Percentiles rank a stretch among this genome's conserved stretches.
phyloP scores from a whole-genome alignment of 257 asterid species.

The Leptodermis oblonga region DNA sequence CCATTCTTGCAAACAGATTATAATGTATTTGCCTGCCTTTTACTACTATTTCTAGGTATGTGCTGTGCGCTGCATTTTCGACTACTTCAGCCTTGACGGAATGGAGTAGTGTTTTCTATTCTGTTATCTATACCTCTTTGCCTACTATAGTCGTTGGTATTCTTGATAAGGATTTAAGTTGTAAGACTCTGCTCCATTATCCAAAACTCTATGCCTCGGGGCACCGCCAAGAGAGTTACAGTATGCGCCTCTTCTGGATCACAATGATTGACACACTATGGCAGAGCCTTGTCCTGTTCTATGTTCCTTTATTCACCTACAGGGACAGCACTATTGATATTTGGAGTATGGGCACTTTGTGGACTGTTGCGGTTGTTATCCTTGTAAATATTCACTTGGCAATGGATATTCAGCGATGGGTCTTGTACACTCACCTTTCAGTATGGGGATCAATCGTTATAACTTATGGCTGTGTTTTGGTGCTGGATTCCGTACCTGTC shows the following conservation, averaged over 20 bases:
- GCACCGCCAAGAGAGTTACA: slow-evolving; percentile 90
- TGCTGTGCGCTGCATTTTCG: slow-evolving; percentile 83
- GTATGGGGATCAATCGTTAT: slow-evolving; percentile 83
- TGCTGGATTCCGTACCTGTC: slow-evolving; percentile 74
- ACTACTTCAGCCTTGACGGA: slow-evolving; percentile 94
- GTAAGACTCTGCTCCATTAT: slow-evolving; percentile 71
- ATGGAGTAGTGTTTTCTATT: slow-evolving; percentile 94
- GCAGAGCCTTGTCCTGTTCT: slow-evolving; percentile 98
- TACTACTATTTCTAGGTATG: slow-evolving; percentile 52
- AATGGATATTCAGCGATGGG: slow-evolving; percentile 92
- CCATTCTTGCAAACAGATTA: not conserved
- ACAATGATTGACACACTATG: slow-evolving; percentile 91
- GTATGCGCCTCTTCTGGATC: slow-evolving; percentile 82
- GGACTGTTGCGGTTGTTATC: slow-evolving; percentile 92
- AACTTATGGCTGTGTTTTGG: slow-evolving; percentile 44
- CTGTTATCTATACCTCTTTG: slow-evolving; percentile 85
- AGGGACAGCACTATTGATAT: slow-evolving; percentile 79
- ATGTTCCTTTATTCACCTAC: slow-evolving; percentile 65
- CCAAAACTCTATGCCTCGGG: slow-evolving; percentile 97
- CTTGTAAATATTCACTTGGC: slow-evolving; percentile 91
- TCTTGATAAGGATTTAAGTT: slow-evolving; percentile 88
- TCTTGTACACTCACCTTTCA: slow-evolving; percentile 68
- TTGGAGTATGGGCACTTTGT: slow-evolving; percentile 98
- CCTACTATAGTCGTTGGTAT: slow-evolving; percentile 95
- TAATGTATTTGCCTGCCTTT: slow-evolving; percentile 12